Evolutionary conservation across 208 protist genomes (phyloP).

Genomic region (Trypanosoma rangeli): DNA sequence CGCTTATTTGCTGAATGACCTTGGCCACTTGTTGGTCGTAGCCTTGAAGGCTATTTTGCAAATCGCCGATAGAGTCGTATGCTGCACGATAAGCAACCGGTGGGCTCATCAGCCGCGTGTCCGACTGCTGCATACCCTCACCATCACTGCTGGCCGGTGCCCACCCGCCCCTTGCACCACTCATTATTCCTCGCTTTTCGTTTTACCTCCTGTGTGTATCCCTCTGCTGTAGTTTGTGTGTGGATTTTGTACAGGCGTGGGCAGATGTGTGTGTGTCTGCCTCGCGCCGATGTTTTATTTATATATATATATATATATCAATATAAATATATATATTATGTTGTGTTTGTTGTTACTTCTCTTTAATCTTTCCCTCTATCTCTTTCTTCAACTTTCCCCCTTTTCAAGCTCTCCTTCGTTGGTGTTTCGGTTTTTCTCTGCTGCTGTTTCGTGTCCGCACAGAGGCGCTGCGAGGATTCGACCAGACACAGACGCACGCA

Average conservation of each 20-base stretch:
- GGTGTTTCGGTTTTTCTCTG: neutral
- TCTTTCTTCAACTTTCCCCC: neutral
- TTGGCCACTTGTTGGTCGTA: conserved; percentile 48
- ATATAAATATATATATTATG: conserved; percentile 6
- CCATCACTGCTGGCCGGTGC: conserved; percentile 24
- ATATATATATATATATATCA: neutral
- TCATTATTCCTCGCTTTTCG: conserved; percentile 5
- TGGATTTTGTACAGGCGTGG: too few species aligned
- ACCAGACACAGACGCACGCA: neutral
- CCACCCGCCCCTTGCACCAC: neutral
- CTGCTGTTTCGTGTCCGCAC: neutral
- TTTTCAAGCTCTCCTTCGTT: too few species aligned
- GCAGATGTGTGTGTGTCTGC: too few species aligned
- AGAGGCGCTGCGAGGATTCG: neutral
- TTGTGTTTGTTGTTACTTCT: neutral
- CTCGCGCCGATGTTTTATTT: too few species aligned
- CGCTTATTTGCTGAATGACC: conserved; percentile 44
- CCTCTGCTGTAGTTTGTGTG: too few species aligned
- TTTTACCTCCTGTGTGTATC: neutral
- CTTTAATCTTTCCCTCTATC: neutral
- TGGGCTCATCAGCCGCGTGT: conserved; percentile 31
- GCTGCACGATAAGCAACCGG: conserved; percentile 47
- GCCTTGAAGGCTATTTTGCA: conserved; percentile 43
- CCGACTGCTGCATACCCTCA: conserved; percentile 32
- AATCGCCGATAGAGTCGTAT: conserved; percentile 30